These are phyloP conservation scores for Akanthomyces uredinophilus DNA, from an alignment of 2,329 filamentous ascomycete species.

Conservation along the genomic window DNA sequence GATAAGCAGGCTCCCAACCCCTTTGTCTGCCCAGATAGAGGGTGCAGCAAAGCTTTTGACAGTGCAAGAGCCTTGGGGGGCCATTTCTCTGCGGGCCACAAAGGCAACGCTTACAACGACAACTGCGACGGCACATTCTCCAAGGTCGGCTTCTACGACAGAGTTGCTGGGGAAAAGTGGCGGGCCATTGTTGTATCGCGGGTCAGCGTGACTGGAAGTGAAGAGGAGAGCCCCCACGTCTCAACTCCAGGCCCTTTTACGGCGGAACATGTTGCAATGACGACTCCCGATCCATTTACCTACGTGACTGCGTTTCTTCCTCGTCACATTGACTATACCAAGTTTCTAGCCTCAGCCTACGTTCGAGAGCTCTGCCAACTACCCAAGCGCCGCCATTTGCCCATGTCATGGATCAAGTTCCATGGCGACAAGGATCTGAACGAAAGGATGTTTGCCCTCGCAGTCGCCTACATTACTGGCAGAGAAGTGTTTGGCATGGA, in stretches of 20 bases:
- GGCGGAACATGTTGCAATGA: neutral
- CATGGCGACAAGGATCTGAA: slow-evolving; percentile 22
- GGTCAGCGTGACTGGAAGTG: slow-evolving; percentile 9
- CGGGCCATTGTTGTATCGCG: slow-evolving; percentile 24
- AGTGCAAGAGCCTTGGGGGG: slow-evolving; percentile 8
- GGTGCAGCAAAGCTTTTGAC: slow-evolving; percentile 21
- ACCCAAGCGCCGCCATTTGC: slow-evolving; percentile 23
- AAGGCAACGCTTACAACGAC: slow-evolving; percentile 24
- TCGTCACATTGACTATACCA: neutral
- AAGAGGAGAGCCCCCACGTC: neutral
- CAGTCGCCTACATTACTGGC: slow-evolving; percentile 29
- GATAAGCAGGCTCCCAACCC: neutral
- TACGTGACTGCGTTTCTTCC: neutral
- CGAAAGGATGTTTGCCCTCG: slow-evolving; percentile 23
- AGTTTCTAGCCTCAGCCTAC: neutral
- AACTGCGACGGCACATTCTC: slow-evolving; percentile 31
- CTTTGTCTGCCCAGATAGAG: slow-evolving; percentile 27
- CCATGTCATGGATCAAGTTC: slow-evolving; percentile 22
- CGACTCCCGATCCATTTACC: slow-evolving; percentile 1
- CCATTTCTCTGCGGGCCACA: slow-evolving; percentile 19
- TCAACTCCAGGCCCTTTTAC: neutral
- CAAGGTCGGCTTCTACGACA: slow-evolving; percentile 16
- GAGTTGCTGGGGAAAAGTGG: neutral
- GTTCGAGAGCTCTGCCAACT: slow-evolving; percentile 20
- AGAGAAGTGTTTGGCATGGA: slow-evolving; percentile 20